These are phyloP conservation scores for Kodamaea neixiangensis DNA, from an alignment of 805 yeast species.

Conservation along the genomic window DNA sequence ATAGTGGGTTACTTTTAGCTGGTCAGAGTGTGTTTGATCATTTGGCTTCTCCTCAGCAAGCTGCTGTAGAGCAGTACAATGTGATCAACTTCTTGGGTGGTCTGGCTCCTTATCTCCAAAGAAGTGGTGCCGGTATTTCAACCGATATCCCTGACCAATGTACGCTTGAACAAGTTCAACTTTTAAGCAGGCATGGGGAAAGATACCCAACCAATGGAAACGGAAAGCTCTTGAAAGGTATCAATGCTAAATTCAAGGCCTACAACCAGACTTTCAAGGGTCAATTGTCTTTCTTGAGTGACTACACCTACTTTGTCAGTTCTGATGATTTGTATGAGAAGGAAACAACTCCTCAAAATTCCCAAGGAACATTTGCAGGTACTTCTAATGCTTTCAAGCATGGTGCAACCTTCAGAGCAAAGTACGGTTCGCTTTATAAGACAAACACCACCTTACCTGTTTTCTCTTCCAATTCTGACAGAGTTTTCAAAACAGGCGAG, in stretches of 20 bases:
- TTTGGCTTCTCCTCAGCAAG: constrained; percentile 43
- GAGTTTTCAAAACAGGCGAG: constrained; percentile 56
- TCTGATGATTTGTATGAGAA: constrained; percentile 45
- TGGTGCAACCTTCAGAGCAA: constrained; percentile 51
- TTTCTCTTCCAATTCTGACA: constrained; percentile 55
- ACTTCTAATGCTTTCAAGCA: constrained; percentile 47
- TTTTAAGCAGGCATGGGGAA: constrained; percentile 79
- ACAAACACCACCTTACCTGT: constrained; percentile 43
- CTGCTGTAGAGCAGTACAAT: constrained; percentile 47
- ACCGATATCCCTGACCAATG: constrained; percentile 53
- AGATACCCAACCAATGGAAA: constrained; percentile 52
- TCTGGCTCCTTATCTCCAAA: constrained; percentile 55
- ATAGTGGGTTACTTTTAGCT: constrained; percentile 31
- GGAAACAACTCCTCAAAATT: constrained; percentile 51
- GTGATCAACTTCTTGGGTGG: constrained; percentile 55
- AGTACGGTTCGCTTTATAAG: constrained; percentile 51
- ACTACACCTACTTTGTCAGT: constrained; percentile 51
- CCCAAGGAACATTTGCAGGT: constrained; percentile 53
- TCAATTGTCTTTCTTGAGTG: constrained; percentile 54
- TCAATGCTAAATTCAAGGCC: constrained; percentile 21
- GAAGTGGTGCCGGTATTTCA: constrained; percentile 55
- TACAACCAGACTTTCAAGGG: constrained; percentile 44
- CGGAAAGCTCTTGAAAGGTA: constrained; percentile 31
- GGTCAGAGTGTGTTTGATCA: constrained; percentile 29
- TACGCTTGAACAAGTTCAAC: constrained; percentile 64